A percentile compares a stretch with the other conserved stretches of the same genome.
Conservation (phyloP, 2,329 filamentous ascomycete genomes). For the Xylariomycetidae sp. region DNA sequence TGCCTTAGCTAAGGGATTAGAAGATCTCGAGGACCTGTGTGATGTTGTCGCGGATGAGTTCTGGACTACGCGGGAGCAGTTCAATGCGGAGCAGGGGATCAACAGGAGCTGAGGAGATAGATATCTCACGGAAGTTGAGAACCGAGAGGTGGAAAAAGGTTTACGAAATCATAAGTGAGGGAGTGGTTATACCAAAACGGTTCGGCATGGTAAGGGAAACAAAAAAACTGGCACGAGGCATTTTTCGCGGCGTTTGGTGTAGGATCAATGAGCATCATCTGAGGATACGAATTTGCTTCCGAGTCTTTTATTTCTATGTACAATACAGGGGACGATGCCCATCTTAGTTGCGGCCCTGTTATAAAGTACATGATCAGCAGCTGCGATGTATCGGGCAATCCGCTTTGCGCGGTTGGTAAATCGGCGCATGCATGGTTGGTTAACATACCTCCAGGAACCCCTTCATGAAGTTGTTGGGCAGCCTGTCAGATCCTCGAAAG, state of each 20-base stretch:
- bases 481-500: constrained; percentile 67
- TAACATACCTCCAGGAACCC: constrained; percentile 81
- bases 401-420: no score
- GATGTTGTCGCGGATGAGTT: constrained; percentile 94
- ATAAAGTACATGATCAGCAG: constrained; percentile 1
- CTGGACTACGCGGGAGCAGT: constrained; percentile 60
- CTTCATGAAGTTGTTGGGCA: constrained; percentile 87
- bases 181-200: not conserved
- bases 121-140: not conserved
- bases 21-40: constrained; percentile 85
- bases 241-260: constrained; percentile 28
- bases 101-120: constrained; percentile 1
- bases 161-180: no score
- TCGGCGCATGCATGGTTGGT: no score
- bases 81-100: constrained; percentile 34
- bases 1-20: constrained; percentile 84
- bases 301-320: constrained; percentile 32
- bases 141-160: no score
- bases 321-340: constrained; percentile 26
- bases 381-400: not conserved
- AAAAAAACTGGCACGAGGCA: constrained; percentile 8
- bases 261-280: constrained; percentile 19
- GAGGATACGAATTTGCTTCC: no score
- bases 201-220: not conserved
- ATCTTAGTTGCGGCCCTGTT: constrained; percentile 52